Evolutionary conservation across 345 rosid genomes (phyloP), one percentile per base, ranked within the genome.

Genomic region (Salix dunnii): DNA sequence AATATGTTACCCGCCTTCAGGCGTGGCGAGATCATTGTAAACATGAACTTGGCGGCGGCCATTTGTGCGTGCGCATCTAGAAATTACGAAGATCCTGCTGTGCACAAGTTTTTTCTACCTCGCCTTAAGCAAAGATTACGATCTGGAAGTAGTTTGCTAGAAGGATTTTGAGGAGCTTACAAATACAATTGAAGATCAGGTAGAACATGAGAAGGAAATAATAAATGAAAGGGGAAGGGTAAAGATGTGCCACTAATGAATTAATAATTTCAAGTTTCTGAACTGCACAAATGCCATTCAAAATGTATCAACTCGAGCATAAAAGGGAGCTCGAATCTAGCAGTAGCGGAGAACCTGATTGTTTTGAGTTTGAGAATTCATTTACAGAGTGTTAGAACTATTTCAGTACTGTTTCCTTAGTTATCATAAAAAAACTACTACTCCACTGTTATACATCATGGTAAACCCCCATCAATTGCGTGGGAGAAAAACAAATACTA

Each of bases 351-450:
- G 46, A 67, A 73, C 67, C 82, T 71, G 25, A 23, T 67, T 72
- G 74, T 78, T 46, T 62, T 31, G 61, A 71, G 42, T 42, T 74
- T 71, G 55, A 65, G 66, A 75, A 76, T 72, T 48, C 78, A 83
- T 86, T 79, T 86, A 83, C 83, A 79, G 66, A 49, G 58, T 30
- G 27, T 67, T 74, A 43, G 23, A 36, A 42, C 48, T 72, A 31
- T 42, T 38, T 66, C 43, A 6, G 64, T 72, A 62, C 76, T 51
- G 75, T 65, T 65, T n/a, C 17, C 63, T 69, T 76, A 61, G 7
- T 2, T 36, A 21, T 10, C 4, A n/a, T 58, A 58, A n/a, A 9
- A 6, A 55, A 58, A 55, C 23, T 10, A 58, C 60, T 71, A 68
- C 70, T 36, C 68, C 21, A 67, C 71, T 76, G 62, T 68, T 78